Evolutionary conservation across 176 grass and related monocot species (phyloP), one percentile per base, ranked within the genome.

Genomic region (Triticum monococcum): DNA sequence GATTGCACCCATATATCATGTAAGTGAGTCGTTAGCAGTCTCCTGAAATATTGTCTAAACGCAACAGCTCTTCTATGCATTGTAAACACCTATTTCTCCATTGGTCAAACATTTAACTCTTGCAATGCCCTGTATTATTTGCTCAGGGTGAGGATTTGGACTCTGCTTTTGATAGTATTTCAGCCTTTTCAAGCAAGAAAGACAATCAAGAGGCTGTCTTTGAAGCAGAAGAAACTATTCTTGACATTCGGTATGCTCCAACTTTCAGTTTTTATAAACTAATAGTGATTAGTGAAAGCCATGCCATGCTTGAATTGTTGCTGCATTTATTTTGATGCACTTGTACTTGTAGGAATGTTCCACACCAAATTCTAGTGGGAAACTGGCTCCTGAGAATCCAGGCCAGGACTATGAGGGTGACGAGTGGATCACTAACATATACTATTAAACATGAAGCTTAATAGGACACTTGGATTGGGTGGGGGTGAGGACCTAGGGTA

Each of bases 81-180:
- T 86, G 24, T 69, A 65, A 38, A 64, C 13, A 41, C 24, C 3
- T 54, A 25, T 59, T 54, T 83, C 4, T 72, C 10, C 11, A n/a
- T 22, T 13, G 7, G 80, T 40, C 22, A 79, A 52, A 67, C 75
- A 7, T 79, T 48, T 79, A 64, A 68, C 36, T 86, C 57, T 68
- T 82, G 45, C 31, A 59, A 16, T 24, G 1, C 5, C 14, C 2
- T 87, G 6, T 37, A 82, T 52, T 9, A 30, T 81, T 86, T 71
- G 82, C 20, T 84, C 80, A 98, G 74, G 97, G 97, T 64, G 97
- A 94, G 56, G 97, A 98, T 78, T 88, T 98, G 88, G 90, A 98
- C 91, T 96, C 97, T 86, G 94, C 97, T 74, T 98, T 98, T 90
- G 91, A 96, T 78, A 98, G 97, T 76, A 98, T 98, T 90, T 98